Percentiles rank a stretch among this genome's conserved stretches.
Conservation (phyloP, 768 basidiomycete genomes). For the Suillus fuscotomentosus region DNA sequence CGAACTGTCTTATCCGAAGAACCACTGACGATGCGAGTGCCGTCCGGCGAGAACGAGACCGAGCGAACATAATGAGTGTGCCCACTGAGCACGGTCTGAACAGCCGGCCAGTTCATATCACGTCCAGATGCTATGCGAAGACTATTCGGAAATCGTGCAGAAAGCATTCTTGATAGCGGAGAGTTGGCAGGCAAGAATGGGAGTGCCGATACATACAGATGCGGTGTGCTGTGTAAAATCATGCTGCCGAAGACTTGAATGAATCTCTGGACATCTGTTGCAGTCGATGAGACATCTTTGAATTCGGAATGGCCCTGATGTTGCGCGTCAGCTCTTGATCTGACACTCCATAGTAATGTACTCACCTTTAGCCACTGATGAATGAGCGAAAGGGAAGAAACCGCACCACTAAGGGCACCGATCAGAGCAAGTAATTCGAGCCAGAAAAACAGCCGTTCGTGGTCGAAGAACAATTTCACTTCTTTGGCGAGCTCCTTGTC, state of each 20-base stretch:
- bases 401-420: neutral
- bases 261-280: slow-evolving; percentile 12
- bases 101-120: neutral
- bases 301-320: neutral
- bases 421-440: neutral
- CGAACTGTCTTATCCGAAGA: neutral
- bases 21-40: neutral
- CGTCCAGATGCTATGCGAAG: neutral
- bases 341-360: neutral
- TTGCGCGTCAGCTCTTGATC: neutral
- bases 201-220: slow-evolving; percentile 24
- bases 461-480: neutral
- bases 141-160: neutral
- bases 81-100: neutral
- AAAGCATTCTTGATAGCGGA: neutral
- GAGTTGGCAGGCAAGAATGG: slow-evolving; percentile 14
- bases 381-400: neutral
- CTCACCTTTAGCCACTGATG: neutral
- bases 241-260: slow-evolving; percentile 10
- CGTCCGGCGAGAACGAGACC: neutral
- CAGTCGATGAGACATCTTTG: neutral
- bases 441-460: neutral
- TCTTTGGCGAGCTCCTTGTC: neutral
- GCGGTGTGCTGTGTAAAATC: slow-evolving; percentile 18
- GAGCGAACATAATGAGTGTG: accelerated